phyloP scores from a whole-genome alignment of 2,329 filamentous ascomycete species.

The Penicillium polonicum region DNA sequence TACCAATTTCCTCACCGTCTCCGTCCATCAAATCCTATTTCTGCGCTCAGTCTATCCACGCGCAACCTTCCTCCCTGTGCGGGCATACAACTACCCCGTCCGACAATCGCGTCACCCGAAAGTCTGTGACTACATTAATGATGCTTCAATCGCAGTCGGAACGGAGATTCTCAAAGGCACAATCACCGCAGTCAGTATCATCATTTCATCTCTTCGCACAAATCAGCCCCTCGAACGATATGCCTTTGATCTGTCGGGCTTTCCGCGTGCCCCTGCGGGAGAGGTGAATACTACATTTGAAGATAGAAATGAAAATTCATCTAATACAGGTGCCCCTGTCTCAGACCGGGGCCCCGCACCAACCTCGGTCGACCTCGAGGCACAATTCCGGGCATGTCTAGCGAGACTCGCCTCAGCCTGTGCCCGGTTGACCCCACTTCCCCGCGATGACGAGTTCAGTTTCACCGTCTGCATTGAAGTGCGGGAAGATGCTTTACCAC shows the following conservation, averaged over 20 bases:
- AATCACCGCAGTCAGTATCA: constrained; percentile 56
- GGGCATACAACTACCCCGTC: constrained; percentile 80
- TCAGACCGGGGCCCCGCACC: constrained; percentile 31
- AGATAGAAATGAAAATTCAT: constrained; percentile 37
- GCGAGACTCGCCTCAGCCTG: constrained; percentile 46
- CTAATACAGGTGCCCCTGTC: constrained; percentile 31
- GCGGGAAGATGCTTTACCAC: constrained; percentile 47
- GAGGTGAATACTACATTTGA: constrained; percentile 55
- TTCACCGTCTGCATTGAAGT: constrained; percentile 53
- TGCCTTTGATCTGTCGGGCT: constrained; percentile 59
- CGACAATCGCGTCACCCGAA: constrained; percentile 82
- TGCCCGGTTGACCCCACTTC: constrained; percentile 44
- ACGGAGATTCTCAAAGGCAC: constrained; percentile 65
- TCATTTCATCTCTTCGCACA: constrained; percentile 53
- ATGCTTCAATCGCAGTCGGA: constrained; percentile 71
- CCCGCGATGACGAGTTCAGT: constrained; percentile 49
- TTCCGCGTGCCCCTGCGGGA: constrained; percentile 50
- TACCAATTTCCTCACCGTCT: constrained; percentile 74
- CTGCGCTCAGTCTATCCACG: constrained; percentile 76
- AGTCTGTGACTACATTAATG: constrained; percentile 81
- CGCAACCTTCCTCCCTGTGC: constrained; percentile 72
- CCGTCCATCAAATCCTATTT: constrained; percentile 82
- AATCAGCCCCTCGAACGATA: constrained; percentile 58
- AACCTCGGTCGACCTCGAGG: constrained; percentile 46
- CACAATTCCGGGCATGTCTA: constrained; percentile 50